phyloP scores from a whole-genome alignment of 2,329 filamentous ascomycete species.

The Penicillium sp. region DNA sequence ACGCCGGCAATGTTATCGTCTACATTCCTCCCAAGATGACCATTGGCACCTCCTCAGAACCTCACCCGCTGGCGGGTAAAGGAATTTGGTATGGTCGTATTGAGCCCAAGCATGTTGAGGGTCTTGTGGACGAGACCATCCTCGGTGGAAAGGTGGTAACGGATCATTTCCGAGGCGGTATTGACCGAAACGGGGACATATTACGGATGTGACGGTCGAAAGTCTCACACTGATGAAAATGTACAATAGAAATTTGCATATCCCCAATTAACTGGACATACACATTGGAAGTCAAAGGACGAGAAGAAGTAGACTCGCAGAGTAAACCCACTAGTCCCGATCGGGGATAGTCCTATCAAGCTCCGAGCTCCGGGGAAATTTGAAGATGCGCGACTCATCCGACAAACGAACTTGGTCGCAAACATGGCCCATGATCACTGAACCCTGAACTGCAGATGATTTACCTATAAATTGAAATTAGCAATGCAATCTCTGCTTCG shows the following conservation, averaged over 20 bases:
- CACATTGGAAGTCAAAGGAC: no score
- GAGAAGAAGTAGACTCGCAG: background rate
- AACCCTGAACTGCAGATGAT: no score
- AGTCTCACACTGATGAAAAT: background rate
- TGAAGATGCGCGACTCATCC: conserved; percentile 12
- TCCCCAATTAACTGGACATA: no score
- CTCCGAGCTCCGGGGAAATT: conserved; percentile 21
- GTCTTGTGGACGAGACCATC: conserved; percentile 82
- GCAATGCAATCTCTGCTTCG: conserved; percentile 31
- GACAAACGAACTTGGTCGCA: background rate
- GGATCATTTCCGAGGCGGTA: conserved; percentile 80
- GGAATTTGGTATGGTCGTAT: conserved; percentile 84
- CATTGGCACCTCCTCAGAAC: conserved; percentile 15
- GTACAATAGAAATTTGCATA: background rate
- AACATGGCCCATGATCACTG: background rate
- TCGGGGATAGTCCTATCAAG: conserved; percentile 16
- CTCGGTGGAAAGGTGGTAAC: conserved; percentile 83
- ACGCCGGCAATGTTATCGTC: conserved; percentile 88
- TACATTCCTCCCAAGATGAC: conserved; percentile 57
- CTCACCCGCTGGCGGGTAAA: conserved; percentile 42
- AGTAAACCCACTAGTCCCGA: conserved; percentile 21
- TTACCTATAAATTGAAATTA: conserved; percentile 22
- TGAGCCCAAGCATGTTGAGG: conserved; percentile 82
- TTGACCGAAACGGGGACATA: conserved; percentile 72
- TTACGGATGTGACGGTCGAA: conserved; percentile 56